Percentiles rank a stretch among this genome's conserved stretches.
These are phyloP conservation scores for Colletotrichum chrysophilum DNA, from an alignment of 2,329 filamentous ascomycete species.

Conservation along the genomic window DNA sequence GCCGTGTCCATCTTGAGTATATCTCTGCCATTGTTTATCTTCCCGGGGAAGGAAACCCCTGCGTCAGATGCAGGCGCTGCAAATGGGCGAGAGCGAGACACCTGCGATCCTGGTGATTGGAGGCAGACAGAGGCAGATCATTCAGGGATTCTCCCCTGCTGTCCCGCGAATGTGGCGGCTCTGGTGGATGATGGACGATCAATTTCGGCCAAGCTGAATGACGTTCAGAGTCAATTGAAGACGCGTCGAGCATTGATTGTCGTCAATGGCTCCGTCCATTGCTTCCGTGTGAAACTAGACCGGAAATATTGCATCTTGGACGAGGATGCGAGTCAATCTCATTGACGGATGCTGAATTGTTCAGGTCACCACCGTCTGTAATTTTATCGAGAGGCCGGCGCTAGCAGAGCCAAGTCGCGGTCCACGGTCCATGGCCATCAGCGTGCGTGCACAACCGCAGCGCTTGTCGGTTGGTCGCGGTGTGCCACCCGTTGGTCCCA, in stretches of 20 bases:
- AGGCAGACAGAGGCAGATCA: slow-evolving; percentile 13
- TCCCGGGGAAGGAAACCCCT: neutral
- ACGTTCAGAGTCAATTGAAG: neutral
- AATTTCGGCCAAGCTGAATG: neutral
- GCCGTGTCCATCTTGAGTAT: neutral
- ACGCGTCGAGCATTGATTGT: neutral
- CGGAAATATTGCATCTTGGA: neutral
- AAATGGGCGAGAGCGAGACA: neutral
- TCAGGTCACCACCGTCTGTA: neutral
- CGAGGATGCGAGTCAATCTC: neutral
- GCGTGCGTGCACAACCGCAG: neutral
- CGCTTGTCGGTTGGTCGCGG: neutral
- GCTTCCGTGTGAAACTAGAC: neutral
- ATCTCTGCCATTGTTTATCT: neutral
- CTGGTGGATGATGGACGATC: slow-evolving; percentile 1
- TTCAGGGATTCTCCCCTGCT: slow-evolving; percentile 11
- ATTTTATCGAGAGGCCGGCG: neutral
- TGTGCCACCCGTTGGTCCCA: neutral
- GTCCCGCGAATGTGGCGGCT: neutral
- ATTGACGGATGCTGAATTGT: neutral
- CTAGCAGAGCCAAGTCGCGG: neutral
- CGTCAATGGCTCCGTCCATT: neutral
- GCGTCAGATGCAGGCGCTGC: neutral
- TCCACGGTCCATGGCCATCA: neutral
- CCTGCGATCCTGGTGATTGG: slow-evolving; percentile 1